Base-by-base conservation (phyloP, 495 filamentous ascomycete genomes). In the Glonium stellatum region DNA sequence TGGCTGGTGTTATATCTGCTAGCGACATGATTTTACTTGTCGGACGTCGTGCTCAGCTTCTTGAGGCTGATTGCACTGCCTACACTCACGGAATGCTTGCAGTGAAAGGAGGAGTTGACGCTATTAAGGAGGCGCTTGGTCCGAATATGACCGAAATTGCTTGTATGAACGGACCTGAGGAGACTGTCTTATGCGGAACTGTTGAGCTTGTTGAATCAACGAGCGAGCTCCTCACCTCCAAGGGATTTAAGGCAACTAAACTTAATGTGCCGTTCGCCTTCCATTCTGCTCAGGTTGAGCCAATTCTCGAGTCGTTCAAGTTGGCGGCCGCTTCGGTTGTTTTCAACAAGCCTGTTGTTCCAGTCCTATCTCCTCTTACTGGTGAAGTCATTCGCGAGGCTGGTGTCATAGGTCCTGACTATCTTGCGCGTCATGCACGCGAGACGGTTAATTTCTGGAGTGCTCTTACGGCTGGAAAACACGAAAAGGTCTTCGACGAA, bases 1-100 rank as follows among this genome's bases (percentile, higher is more conserved):
- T 86, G 36, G 84, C 90, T 18, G 91, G 89, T 54, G 84, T 95
- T 13, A 73, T 96, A 10, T 87, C 86, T 9, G 86, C 82, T 34
- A 83, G 81, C 62, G 90, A 95, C 67, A 85, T 87, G 25, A 84
- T 96, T 65, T 89, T 86, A 65, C 78, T 96, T 8, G 87, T 90
- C 53, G 91, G 90, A 22, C 78, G 80, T 39, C 83, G 91, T 50
- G 91, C 91, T 34, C 78, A 84, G 63, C 77, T 95, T n/a, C 78
- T 95, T 4, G 80, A 85, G 15, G 76, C 84, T 34, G 81, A 85
- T 64, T 93, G 88, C 76, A 82, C 79, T 27, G 73, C 79, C 23
- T 82, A 86, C 59, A 90, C 82, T 4, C 90, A 95, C 62, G 71
- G 72, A n/a, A 79, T 80, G 77, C 68, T 80, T n/a, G 78, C 77